Evolutionary conservation across 306 rosid genomes (phyloP).

Genomic region (Cicer bijugum): DNA sequence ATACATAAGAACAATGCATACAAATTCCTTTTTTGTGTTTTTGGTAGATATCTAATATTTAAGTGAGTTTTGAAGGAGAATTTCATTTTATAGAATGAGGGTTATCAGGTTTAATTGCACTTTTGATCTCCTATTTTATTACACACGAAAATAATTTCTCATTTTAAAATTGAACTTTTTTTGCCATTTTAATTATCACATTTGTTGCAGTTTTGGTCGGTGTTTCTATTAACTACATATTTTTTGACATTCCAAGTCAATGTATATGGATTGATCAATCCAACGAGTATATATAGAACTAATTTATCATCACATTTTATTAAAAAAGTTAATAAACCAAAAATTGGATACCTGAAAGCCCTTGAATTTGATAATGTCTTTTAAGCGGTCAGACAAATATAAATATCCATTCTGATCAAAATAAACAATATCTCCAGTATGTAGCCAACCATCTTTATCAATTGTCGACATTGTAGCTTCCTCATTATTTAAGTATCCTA

Average conservation of each 20-base stretch:
- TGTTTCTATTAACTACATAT: too few species aligned
- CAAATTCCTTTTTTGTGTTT: neutral
- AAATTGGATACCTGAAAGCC: slow-evolving; percentile 72
- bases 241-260: too few species aligned
- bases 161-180: too few species aligned
- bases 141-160: too few species aligned
- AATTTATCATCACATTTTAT: neutral
- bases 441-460: slow-evolving; percentile 76
- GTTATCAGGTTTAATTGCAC: too few species aligned
- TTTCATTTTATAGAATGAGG: too few species aligned
- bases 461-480: slow-evolving; percentile 66
- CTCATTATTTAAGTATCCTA: slow-evolving; percentile 77
- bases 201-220: neutral
- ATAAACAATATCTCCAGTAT: slow-evolving; percentile 72
- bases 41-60: neutral
- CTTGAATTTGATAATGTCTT: slow-evolving; percentile 88
- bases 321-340: neutral
- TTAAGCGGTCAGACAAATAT: slow-evolving; percentile 66
- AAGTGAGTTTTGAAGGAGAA: neutral
- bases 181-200: too few species aligned
- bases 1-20: slow-evolving; percentile 12
- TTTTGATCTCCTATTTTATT: too few species aligned
- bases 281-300: neutral
- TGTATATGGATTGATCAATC: too few species aligned
- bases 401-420: slow-evolving; percentile 79